A percentile compares a stretch with the other conserved stretches of the same genome.
These are phyloP conservation scores for Peronospora destructor DNA, from an alignment of 352 stramenopile genomes.

Conservation along the genomic window DNA sequence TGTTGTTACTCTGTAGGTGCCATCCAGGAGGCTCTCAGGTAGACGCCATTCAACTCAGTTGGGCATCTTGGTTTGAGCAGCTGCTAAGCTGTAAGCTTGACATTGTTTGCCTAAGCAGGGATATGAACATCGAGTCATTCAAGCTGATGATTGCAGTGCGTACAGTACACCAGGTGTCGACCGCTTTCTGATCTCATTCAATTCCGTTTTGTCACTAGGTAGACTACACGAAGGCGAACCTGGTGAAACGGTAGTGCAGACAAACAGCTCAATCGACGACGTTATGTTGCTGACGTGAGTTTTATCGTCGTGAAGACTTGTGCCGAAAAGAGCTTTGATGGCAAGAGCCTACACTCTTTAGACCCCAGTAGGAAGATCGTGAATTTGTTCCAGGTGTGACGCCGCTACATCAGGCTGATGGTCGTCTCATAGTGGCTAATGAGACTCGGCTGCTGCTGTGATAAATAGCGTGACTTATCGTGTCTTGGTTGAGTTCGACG, in stretches of 20 bases:
- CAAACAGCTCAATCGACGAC: neutral
- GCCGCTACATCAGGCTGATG: neutral
- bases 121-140: conserved; percentile 51
- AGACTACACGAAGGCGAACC: conserved; percentile 68
- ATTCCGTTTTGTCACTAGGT: conserved; percentile 23
- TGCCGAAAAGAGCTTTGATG: conserved; percentile 47
- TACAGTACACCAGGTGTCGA: neutral
- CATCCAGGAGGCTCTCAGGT: conserved; percentile 10
- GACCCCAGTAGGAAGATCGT: conserved; percentile 33
- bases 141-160: conserved; percentile 56
- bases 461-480: conserved; percentile 33
- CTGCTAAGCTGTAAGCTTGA: neutral
- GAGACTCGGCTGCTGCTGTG: neutral
- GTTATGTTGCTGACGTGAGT: neutral
- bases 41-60: neutral
- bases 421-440: neutral
- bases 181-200: conserved; percentile 3
- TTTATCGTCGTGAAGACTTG: conserved; percentile 29
- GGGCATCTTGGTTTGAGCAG: neutral
- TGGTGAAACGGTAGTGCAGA: conserved; percentile 12
- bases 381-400: conserved; percentile 56
- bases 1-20: too few relatives aligned
- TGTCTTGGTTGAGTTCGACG: conserved; percentile 67
- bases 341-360: conserved; percentile 52
- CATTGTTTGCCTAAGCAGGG: conserved; percentile 8